Conservation (phyloP, 345 rosid genomes). For the Populus davidiana region DNA sequence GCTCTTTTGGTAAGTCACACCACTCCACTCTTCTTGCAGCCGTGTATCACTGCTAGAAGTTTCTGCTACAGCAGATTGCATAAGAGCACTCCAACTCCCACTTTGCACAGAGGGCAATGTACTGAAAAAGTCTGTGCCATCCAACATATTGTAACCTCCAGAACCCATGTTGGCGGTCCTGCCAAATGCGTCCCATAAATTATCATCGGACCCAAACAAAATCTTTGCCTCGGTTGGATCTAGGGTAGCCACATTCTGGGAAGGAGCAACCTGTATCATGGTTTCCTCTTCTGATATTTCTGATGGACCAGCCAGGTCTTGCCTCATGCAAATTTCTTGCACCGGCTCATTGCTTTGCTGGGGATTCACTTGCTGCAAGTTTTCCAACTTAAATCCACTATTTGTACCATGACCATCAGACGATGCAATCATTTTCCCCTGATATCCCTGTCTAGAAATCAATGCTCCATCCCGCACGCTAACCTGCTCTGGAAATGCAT, state of each 20-base stretch:
- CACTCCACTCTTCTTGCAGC: constrained; percentile 58
- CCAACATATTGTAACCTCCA: constrained; percentile 39
- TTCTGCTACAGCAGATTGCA: constrained; percentile 98
- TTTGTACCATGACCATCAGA: constrained; percentile 34
- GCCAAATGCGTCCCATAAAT: constrained; percentile 76
- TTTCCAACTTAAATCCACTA: constrained; percentile 33
- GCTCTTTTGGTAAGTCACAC: constrained; percentile 36
- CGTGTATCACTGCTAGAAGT: constrained; percentile 58
- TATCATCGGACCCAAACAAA: constrained; percentile 76
- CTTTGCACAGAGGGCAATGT: constrained; percentile 70
- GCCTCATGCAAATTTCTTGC: constrained; percentile 37
- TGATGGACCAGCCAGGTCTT: constrained; percentile 45
- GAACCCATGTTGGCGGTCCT: constrained; percentile 39
- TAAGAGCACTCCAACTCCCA: constrained; percentile 99
- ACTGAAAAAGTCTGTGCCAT: constrained; percentile 40
- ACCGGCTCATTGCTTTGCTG: constrained; percentile 27
- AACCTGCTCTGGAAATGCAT: constrained; percentile 23
- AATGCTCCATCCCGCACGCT: constrained; percentile 34
- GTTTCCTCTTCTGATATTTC: constrained; percentile 33
- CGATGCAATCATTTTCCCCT: constrained; percentile 36
- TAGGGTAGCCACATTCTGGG: constrained; percentile 49
- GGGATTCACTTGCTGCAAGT: constrained; percentile 27
- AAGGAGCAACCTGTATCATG: constrained; percentile 22
- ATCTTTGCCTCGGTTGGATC: constrained; percentile 89
- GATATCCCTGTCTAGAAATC: constrained; percentile 39